Evolutionary conservation across 1,139 yeast genomes (phyloP).

Genomic region (Taphrina communis): DNA sequence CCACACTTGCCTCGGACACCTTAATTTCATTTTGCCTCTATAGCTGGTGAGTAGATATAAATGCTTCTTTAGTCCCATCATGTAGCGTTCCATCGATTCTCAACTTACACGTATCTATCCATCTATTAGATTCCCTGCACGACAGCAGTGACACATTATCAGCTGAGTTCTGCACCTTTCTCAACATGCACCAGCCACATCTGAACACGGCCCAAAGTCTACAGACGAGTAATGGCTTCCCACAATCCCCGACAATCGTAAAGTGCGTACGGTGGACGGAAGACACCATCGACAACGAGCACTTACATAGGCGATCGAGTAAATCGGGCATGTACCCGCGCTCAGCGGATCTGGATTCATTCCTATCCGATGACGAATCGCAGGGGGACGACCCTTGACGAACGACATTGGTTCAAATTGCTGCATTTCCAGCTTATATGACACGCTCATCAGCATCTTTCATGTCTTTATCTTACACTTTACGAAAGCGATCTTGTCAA

Average conservation of each 20-base stretch:
- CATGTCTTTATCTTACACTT: neutral
- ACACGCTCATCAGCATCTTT: neutral
- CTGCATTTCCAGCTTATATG: neutral
- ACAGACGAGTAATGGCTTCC: neutral
- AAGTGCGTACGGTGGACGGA: slow-evolving; percentile 13
- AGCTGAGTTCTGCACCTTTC: too few relatives aligned
- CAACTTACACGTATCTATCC: neutral
- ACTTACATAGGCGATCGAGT: slow-evolving; percentile 3
- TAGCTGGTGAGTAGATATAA: neutral
- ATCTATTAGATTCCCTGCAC: neutral
- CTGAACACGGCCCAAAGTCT: neutral
- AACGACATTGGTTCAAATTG: neutral
- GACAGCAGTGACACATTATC: too few relatives aligned
- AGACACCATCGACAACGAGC: slow-evolving; percentile 19
- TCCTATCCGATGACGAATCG: neutral
- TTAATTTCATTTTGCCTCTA: neutral
- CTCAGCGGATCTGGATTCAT: neutral
- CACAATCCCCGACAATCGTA: neutral
- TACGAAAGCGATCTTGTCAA: neutral
- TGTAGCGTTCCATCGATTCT: neutral
- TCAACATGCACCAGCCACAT: slow-evolving; percentile 1
- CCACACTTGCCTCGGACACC: neutral
- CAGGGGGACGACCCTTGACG: neutral
- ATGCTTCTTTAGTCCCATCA: neutral
- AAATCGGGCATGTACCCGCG: slow-evolving; percentile 13